Base-by-base conservation (phyloP, 495 filamentous ascomycete species). In the Talaromyces trachyspermus region DNA sequence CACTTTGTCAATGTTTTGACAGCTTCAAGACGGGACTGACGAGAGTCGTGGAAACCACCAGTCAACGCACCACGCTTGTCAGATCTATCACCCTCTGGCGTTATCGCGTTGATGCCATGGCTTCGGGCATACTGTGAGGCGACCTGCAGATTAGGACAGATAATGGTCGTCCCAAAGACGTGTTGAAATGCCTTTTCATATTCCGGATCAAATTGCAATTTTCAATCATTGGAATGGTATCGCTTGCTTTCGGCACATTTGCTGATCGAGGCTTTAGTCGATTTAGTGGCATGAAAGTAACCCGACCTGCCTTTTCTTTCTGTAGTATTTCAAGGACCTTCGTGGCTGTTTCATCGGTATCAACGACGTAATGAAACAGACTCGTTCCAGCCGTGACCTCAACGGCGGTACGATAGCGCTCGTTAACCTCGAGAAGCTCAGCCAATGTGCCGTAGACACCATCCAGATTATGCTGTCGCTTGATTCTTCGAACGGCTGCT, bases 331-430 rank as follows among this genome's bases (percentile, higher is more conserved):
- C 85, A 11, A 89, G 73, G 12, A 95, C 80, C 44, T 78, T 78
- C 1, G 88, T 86, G 0, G 89, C 89, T 2, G 91, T 96, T 29
- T 85, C 79, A 45, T 90, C 90, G 30, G 83, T 95, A 61, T 99
- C 92, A 37, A 95, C 89, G 19, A 99, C 88, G 54, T 95, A 94
- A 65, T 99, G 88, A 66, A 99, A 99, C 6, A 99, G 70, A 61
- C 88, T 94, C 51, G 84, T 83, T 5, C 92, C 94, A 7, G 89
- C 94, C 3, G 89, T 92, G 27, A 92, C 86, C 60, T 99, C 92
- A 12, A 95, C 86, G 3, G 92, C 88, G 32, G 87, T 84, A 27
- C 88, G 81, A 62, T 92, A 97, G 40, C 77, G 77, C n/a, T 95
- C 88, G 42, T 72, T 72, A 30, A 95, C 89, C 20, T 85, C 80